A percentile compares a stretch with the other conserved stretches of the same genome.
These are phyloP conservation scores for Nakaseomyces bracarensis DNA, from an alignment of 1,139 yeast genomes.

Conservation along the genomic window DNA sequence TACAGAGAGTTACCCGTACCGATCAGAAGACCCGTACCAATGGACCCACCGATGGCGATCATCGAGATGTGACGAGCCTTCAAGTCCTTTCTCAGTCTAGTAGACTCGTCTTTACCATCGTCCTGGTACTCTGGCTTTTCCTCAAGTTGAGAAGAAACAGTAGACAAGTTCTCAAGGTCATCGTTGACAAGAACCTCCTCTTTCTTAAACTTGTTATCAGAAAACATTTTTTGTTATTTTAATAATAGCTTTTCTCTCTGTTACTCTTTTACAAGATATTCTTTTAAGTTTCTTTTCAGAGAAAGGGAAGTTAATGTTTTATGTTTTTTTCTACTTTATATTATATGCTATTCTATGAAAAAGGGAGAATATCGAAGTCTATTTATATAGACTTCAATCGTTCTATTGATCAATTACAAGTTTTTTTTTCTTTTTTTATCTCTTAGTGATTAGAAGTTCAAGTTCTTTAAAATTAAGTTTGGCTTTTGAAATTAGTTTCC, in stretches of 20 bases:
- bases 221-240: neutral
- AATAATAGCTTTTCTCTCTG: neutral
- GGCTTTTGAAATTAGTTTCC: too few species aligned
- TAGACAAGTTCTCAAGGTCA: conserved; percentile 4
- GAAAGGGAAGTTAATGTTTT: too few species aligned
- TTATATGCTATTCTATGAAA: too few species aligned
- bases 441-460: too few species aligned
- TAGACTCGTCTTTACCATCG: conserved; percentile 39
- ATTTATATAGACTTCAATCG: too few species aligned
- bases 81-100: conserved; percentile 49
- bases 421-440: too few species aligned
- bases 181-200: conserved; percentile 3
- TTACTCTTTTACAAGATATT: neutral
- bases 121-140: conserved; percentile 7
- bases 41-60: conserved; percentile 56
- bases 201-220: neutral
- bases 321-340: neutral
- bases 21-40: conserved; percentile 62
- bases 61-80: conserved; percentile 67
- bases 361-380: too few species aligned
- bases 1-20: conserved; percentile 62
- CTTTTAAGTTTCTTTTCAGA: too few species aligned
- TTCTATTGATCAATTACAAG: too few species aligned
- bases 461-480: too few species aligned
- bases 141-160: conserved; percentile 5